phyloP scores from a whole-genome alignment of 352 stramenopile genomes.

The Globisporangium radiosum region DNA sequence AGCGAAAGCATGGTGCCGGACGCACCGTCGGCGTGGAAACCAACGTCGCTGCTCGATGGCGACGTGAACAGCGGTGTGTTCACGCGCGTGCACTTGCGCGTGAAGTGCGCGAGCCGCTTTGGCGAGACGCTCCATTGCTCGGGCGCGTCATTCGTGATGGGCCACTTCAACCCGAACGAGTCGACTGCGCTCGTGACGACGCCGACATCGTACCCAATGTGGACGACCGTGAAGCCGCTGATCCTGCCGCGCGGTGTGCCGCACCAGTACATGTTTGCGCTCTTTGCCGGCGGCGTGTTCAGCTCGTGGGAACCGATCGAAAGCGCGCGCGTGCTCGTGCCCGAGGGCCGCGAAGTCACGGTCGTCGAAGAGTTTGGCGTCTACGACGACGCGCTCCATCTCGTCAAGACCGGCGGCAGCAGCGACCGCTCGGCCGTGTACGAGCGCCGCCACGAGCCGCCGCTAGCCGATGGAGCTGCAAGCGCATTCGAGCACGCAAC shows the following conservation, averaged over 20 bases:
- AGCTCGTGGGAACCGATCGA: conserved; percentile 80
- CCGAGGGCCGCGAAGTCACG: conserved; percentile 73
- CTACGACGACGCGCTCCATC: conserved; percentile 57
- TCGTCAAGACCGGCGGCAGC: conserved; percentile 48
- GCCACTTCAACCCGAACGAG: conserved; percentile 83
- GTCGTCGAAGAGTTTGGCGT: conserved; percentile 72
- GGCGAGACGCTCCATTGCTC: conserved; percentile 77
- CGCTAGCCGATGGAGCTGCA: conserved; percentile 11
- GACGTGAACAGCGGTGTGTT: conserved; percentile 82
- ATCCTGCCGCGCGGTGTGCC: conserved; percentile 82
- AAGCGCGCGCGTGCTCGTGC: conserved; percentile 60
- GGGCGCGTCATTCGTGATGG: conserved; percentile 80
- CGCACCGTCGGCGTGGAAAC: conserved; percentile 2
- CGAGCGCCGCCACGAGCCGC: conserved; percentile 26
- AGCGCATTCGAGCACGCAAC: conserved; percentile 17
- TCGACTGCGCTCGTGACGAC: conserved; percentile 94
- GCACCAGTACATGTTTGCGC: conserved; percentile 89
- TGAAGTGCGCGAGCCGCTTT: conserved; percentile 62
- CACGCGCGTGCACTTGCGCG: conserved; percentile 68
- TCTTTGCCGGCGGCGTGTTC: conserved; percentile 83
- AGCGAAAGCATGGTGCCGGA: conserved; percentile 1
- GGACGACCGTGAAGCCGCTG: conserved; percentile 91
- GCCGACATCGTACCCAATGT: conserved; percentile 94
- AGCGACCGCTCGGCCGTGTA: conserved; percentile 60
- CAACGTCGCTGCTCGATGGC: conserved; percentile 8